phyloP scores from a whole-genome alignment of 345 rosid species.

The Arabis alpina region DNA sequence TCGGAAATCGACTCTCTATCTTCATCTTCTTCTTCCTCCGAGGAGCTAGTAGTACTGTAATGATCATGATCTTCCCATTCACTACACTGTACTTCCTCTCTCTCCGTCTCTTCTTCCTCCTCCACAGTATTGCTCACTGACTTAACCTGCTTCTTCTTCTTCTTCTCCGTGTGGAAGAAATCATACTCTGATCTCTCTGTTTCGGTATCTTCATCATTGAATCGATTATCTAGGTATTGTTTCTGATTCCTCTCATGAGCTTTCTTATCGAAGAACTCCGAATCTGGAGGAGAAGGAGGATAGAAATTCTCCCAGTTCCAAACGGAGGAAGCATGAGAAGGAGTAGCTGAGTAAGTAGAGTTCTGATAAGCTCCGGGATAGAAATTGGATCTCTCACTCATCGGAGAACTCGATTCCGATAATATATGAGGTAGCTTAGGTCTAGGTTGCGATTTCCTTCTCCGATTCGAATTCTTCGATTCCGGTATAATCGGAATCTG shows the following conservation, averaged over 20 bases:
- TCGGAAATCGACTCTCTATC: conserved; percentile 69
- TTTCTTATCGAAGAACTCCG: conserved; percentile 70
- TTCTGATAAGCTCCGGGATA: conserved; percentile 54
- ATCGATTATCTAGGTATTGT: conserved; percentile 4
- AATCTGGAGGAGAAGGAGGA: conserved; percentile 97
- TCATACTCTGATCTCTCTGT: conserved; percentile 78
- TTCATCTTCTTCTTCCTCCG: conserved; percentile 51
- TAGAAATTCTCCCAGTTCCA: conserved; percentile 98
- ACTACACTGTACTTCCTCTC: conserved; percentile 95
- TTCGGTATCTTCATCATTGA: conserved; percentile 40
- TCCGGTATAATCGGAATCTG: conserved; percentile 50
- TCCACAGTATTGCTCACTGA: conserved; percentile 25
- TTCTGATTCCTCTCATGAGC: conserved; percentile 42
- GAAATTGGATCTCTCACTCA: conserved; percentile 54
- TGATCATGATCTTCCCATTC: conserved; percentile 90
- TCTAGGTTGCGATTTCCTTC: conserved; percentile 35
- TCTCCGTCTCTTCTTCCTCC: conserved; percentile 61
- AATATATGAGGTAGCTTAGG: conserved; percentile 89
- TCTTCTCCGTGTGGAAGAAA: conserved; percentile 55
- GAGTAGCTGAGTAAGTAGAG: conserved; percentile 73
- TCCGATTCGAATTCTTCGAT: conserved; percentile 43
- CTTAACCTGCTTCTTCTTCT: conserved; percentile 11
- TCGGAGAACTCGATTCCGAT: conserved; percentile 71
- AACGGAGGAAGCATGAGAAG: conserved; percentile 85
- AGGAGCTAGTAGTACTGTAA: conserved; percentile 65